Percentiles rank a stretch among this genome's conserved stretches.
Conservation (phyloP, 805 yeast genomes). For the Starmerella sp. region DNA sequence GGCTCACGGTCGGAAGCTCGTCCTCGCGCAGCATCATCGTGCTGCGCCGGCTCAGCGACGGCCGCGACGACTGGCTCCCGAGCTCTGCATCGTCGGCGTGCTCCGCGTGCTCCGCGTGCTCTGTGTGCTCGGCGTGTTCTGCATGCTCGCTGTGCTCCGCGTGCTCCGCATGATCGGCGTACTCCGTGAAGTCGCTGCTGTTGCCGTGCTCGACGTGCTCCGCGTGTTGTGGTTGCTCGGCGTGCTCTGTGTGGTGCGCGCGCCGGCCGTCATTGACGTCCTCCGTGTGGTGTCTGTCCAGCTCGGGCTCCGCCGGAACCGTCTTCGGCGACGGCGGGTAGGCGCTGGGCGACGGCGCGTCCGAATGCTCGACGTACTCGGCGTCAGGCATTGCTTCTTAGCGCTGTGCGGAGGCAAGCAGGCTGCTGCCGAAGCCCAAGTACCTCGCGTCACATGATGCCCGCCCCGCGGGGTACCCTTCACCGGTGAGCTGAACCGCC, state of each 20-base stretch:
- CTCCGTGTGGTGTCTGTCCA: background rate
- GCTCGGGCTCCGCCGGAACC: background rate
- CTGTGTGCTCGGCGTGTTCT: conserved; percentile 4
- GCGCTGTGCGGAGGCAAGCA: background rate
- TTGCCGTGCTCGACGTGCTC: background rate
- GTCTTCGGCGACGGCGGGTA: conserved; percentile 1
- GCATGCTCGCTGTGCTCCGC: conserved; percentile 7
- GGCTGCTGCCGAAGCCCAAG: background rate
- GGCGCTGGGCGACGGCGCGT: background rate
- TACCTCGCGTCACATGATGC: background rate
- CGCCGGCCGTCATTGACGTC: background rate
- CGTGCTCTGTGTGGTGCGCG: background rate
- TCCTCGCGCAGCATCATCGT: conserved; percentile 22
- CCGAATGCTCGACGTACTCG: background rate
- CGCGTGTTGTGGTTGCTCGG: background rate
- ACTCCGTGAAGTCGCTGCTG: background rate
- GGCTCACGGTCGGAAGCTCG: conserved; percentile 6
- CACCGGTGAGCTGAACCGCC: background rate
- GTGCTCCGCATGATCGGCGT: background rate
- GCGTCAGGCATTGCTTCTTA: background rate
- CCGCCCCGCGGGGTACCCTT: background rate
- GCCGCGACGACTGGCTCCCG: conserved; percentile 8
- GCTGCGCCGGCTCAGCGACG: conserved; percentile 17
- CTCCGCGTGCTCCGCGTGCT: conserved; percentile 4
- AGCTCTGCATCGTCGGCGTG: conserved; percentile 9